A percentile compares a stretch with the other conserved stretches of the same genome.
Evolutionary conservation across 306 rosid species (phyloP).

Genomic region (Boehmeria nivea): DNA sequence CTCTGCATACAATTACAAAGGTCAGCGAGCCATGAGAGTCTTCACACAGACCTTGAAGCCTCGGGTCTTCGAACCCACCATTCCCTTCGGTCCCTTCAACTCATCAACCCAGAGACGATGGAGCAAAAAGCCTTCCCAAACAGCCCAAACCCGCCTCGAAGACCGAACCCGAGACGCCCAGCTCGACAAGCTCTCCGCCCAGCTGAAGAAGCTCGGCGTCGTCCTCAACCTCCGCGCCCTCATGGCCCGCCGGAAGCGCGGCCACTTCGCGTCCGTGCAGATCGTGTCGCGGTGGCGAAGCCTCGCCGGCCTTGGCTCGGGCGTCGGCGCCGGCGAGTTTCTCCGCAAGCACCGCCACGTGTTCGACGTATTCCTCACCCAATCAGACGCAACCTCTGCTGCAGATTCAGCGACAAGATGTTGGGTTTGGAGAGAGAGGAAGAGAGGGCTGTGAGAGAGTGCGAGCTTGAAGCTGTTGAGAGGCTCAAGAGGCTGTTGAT

Average conservation of each 20-base stretch:
- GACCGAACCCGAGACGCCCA: constrained; percentile 52
- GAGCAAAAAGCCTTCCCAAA: constrained; percentile 50
- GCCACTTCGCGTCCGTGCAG: constrained; percentile 57
- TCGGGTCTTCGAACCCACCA: constrained; percentile 10
- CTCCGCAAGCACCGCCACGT: constrained; percentile 55
- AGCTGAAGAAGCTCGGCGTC: constrained; percentile 33
- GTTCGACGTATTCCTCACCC: constrained; percentile 59
- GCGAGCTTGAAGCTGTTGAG: constrained; percentile 43
- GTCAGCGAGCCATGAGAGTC: constrained; percentile 35
- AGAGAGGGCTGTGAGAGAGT: constrained; percentile 28
- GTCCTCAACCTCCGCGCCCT: constrained; percentile 43
- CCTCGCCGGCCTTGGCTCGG: constrained; percentile 38
- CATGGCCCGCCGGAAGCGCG: constrained; percentile 50
- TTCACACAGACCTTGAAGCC: constrained; percentile 12
- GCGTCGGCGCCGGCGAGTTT: constrained; percentile 45
- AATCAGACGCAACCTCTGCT: constrained; percentile 45
- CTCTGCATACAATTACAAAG: no score
- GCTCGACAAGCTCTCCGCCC: constrained; percentile 48
- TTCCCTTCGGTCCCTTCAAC: constrained; percentile 42
- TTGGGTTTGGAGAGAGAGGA: constrained; percentile 38
- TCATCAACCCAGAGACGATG: constrained; percentile 49
- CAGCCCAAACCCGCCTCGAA: constrained; percentile 69
- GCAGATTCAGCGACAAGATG: constrained; percentile 41
- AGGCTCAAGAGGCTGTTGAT: constrained; percentile 54
- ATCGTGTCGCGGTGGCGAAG: constrained; percentile 66